These are phyloP conservation scores for Sclerotinia spermophila DNA, from an alignment of 2,329 filamentous ascomycete species.

Conservation along the genomic window DNA sequence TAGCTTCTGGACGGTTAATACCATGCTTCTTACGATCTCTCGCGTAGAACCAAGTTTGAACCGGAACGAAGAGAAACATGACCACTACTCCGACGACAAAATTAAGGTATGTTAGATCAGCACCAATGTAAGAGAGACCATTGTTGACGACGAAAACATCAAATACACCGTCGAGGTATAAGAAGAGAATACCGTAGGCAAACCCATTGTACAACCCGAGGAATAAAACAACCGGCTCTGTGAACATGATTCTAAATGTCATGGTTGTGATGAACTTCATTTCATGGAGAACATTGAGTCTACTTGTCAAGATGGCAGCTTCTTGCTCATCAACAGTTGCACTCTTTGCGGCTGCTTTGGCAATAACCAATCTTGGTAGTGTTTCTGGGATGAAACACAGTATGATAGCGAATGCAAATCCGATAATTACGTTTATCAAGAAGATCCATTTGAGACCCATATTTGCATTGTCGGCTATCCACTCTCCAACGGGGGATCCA, in stretches of 20 bases:
- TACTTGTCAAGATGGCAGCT: constrained; percentile 36
- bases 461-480: constrained; percentile 39
- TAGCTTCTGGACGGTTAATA: constrained; percentile 41
- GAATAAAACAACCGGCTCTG: constrained; percentile 42
- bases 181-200: constrained; percentile 42
- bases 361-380: constrained; percentile 41
- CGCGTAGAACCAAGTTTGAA: constrained; percentile 43
- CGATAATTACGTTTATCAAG: constrained; percentile 43
- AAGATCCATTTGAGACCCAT: constrained; percentile 43
- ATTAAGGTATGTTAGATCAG: constrained; percentile 43
- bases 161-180: constrained; percentile 44
- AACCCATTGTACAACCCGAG: constrained; percentile 43
- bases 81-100: constrained; percentile 43
- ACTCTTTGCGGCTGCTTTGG: constrained; percentile 36
- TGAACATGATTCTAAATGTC: constrained; percentile 43
- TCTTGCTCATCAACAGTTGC: constrained; percentile 36
- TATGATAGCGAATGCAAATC: constrained; percentile 38
- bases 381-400: constrained; percentile 40
- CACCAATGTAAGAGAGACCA: constrained; percentile 40
- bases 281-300: constrained; percentile 40
- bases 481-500: constrained; percentile 38
- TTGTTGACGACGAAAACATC: constrained; percentile 44
- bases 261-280: constrained; percentile 42
- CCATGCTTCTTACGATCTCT: constrained; percentile 40
- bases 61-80: constrained; percentile 43